Base-by-base conservation (phyloP, 2,329 filamentous ascomycete genomes). In the Leptographium galeiforme region DNA sequence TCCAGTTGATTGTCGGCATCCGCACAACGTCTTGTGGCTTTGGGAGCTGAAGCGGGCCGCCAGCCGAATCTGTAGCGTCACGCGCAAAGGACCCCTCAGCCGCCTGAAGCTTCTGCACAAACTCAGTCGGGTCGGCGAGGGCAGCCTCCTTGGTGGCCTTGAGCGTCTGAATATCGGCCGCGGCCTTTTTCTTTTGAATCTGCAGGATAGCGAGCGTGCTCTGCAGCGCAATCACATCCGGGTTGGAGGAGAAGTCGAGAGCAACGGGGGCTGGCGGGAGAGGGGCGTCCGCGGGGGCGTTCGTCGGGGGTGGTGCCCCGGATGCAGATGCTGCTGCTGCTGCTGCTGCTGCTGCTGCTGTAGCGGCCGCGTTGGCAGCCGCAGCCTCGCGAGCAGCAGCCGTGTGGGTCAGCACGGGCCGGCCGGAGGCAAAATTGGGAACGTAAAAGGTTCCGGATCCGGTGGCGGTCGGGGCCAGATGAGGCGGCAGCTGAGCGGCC, bases 1-100 rank as follows among this genome's bases (percentile, higher is more conserved):
- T 81, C 91, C 91, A 97, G 71, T 96, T 95, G 63, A 97, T 84
- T 10, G 88, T 85, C 10, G 91, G 91, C 70, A 84, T 89, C 43
- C 90, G 82, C 32, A 94, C 84, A 1, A 97, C 73, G 60, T 86
- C 86, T 66, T 96, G 91, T 8, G 87, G 81, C 14, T 77, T 77
- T 0, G 90, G 90, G 14, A 96, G 77, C 70, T 58, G 36, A n/a
- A 38, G 43, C 4, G 54, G 53, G 51, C 5, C 25, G 25, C 3
- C 25, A 25, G 25, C 25, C 25, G 25, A 3, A 5, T 2, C 5
- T 25, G 25, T 25, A 25, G 25, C 25, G 25, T 25, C 25, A 25
- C 25, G 25, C 25, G 25, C 25, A 25, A 25, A 5, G 25, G 25
- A 25, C 25, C 25, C 62, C 45, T 61, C 40, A 56, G 57, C 56